Percentiles rank a stretch among this genome's conserved stretches.
Conservation (phyloP, 2,329 filamentous ascomycete species). For the Neoscytalidium dimidiatum region DNA sequence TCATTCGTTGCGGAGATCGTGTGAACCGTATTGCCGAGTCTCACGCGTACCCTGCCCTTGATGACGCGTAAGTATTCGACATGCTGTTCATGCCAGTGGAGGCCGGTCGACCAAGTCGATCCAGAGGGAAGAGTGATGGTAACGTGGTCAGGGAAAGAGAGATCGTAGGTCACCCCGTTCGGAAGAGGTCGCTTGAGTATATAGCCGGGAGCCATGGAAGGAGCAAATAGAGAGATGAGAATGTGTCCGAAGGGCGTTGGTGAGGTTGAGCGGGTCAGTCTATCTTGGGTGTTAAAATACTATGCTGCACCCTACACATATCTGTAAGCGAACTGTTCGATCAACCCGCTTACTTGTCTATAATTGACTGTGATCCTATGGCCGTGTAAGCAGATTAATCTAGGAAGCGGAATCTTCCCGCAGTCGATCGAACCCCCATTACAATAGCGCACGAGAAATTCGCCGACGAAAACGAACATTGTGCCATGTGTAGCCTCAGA, state of each 20-base stretch:
- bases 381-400: neutral
- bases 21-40: conserved; percentile 20
- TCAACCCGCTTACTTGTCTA: neutral
- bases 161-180: neutral
- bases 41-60: conserved; percentile 38
- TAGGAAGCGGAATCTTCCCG: neutral
- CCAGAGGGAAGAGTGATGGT: conserved; percentile 46
- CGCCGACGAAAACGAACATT: too few species aligned
- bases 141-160: conserved; percentile 30
- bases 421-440: neutral
- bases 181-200: neutral
- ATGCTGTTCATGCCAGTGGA: conserved; percentile 54
- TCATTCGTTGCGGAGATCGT: conserved; percentile 23
- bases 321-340: too few species aligned
- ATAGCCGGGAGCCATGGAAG: neutral
- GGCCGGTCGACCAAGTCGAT: conserved; percentile 52
- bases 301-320: too few species aligned
- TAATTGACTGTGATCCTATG: neutral
- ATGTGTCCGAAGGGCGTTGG: too few species aligned
- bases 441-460: neutral
- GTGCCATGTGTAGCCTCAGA: too few species aligned
- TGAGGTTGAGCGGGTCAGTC: too few species aligned
- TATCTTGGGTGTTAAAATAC: too few species aligned
- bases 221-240: neutral
- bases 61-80: conserved; percentile 50